Base-by-base conservation (phyloP, 176 grass and related monocot species). In the Alloteropsis semialata region DNA sequence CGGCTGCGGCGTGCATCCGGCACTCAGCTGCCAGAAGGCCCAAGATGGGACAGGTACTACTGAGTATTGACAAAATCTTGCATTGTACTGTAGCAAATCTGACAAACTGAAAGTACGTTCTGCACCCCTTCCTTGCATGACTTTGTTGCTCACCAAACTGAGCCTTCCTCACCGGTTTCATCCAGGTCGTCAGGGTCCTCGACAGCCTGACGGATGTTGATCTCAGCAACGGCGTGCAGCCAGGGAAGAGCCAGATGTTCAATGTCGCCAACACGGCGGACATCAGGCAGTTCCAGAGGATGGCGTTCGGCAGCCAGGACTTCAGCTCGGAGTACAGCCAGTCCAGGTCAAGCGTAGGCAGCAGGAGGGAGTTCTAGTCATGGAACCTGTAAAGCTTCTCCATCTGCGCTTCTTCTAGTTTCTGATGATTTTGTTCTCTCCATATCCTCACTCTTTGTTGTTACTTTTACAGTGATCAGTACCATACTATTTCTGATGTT, bases 261-360 rank as follows among this genome's bases (percentile, higher is more conserved):
- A 95, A 98, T 32, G 82, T 54, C 8, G 81, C 90, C 22, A 92
- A 98, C 62, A 93, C 92, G 1, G 84, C 82, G 1, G 92, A 98
- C 41, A 91, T 98, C 80, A 82, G 79, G 80, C 86, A 89, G 74
- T 93, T 98, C 56, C 96, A 93, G 69, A 84, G 87, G 71, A 94
- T 98, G 87, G 92, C 90, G 17, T 98, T 98, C 55, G 96, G 96
- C 10, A 98, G 92, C 86, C 90, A 95, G 74, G 96, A 95, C 50
- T 98, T 88, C 73, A 95, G 86, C 79, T 89, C 96, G 4, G 86
- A 91, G 15, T 87, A 87, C 21, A 85, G 74, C 76, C 90, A 86
- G 7, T 91, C 88, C 79, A 85, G 85, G 50, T 86, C 84, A 29
- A 94, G 82, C 83, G 33, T 92, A 36, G 65, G 22, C 49, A 81